phyloP scores from a whole-genome alignment of 2,329 filamentous ascomycete species.

The Ophiostoma piceae region DNA sequence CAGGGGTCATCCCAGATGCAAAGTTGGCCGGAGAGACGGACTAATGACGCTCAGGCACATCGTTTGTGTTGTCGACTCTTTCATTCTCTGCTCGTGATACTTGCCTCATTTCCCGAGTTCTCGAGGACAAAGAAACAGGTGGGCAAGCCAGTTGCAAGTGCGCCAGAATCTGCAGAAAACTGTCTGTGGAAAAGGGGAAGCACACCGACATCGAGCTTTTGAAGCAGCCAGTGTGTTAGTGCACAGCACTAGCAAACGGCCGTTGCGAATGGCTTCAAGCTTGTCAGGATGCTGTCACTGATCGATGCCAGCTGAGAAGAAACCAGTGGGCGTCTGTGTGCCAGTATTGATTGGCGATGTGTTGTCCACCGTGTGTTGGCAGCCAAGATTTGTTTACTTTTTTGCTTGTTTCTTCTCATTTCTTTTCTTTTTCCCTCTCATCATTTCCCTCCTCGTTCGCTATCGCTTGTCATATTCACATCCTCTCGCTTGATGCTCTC shows the following conservation, averaged over 20 bases:
- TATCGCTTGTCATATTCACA: background rate
- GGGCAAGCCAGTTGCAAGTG: background rate
- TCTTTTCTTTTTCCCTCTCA: background rate
- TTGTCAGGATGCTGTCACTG: background rate
- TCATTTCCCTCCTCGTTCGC: background rate
- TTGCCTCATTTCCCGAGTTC: background rate
- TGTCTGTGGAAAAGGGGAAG: background rate
- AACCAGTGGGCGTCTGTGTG: background rate
- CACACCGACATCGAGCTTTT: background rate
- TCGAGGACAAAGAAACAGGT: constrained; percentile 5
- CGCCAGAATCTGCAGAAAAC: background rate
- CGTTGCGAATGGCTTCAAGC: background rate
- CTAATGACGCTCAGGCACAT: constrained; percentile 17
- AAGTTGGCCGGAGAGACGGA: constrained; percentile 10
- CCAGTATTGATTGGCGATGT: background rate
- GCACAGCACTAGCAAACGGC: background rate
- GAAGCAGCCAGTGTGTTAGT: background rate
- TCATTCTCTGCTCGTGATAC: background rate
- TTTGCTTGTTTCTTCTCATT: background rate
- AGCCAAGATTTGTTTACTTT: background rate
- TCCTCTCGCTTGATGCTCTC: background rate
- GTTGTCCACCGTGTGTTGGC: background rate
- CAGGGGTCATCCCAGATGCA: constrained; percentile 19
- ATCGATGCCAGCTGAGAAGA: background rate
- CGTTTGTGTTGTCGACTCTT: constrained; percentile 1